Conservation (phyloP, 75 land plant genomes). For the Larix kaempferi region DNA sequence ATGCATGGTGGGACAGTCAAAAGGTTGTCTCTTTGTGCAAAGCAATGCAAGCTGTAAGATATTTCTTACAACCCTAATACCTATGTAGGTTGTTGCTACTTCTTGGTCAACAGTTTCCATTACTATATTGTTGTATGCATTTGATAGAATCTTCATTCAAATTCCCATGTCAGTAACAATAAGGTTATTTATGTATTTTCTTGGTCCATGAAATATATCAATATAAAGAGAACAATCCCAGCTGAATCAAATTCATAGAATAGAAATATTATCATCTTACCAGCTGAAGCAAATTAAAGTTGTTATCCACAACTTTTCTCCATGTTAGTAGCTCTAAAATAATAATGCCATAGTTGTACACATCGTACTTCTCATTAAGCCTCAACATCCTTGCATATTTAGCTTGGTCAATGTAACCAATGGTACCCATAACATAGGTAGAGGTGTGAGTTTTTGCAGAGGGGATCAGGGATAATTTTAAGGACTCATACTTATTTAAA, state of each 20-base stretch:
- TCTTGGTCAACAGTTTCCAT: slow-evolving; percentile 84
- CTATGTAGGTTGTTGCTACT: slow-evolving; percentile 63
- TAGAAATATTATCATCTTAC: no score
- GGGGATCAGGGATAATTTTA: no score
- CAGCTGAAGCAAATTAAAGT: no score
- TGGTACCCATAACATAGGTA: no score
- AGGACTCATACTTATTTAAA: no score
- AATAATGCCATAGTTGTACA: no score
- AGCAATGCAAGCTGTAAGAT: slow-evolving; percentile 87
- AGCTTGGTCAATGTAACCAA: no score
- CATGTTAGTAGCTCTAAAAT: no score
- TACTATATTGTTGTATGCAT: slow-evolving; percentile 64
- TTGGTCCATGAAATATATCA: neutral
- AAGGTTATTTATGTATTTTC: neutral
- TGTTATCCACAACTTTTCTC: no score
- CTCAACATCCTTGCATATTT: no score
- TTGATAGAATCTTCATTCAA: slow-evolving; percentile 62
- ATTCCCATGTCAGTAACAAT: neutral
- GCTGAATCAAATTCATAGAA: neutral
- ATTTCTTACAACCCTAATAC: slow-evolving; percentile 67
- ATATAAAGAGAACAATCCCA: neutral
- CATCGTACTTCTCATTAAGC: no score
- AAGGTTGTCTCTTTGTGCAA: slow-evolving; percentile 77
- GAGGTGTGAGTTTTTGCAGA: no score
- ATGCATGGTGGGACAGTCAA: slow-evolving; percentile 90